Conservation (phyloP, 306 rosid species). For the Neltuma alba region DNA sequence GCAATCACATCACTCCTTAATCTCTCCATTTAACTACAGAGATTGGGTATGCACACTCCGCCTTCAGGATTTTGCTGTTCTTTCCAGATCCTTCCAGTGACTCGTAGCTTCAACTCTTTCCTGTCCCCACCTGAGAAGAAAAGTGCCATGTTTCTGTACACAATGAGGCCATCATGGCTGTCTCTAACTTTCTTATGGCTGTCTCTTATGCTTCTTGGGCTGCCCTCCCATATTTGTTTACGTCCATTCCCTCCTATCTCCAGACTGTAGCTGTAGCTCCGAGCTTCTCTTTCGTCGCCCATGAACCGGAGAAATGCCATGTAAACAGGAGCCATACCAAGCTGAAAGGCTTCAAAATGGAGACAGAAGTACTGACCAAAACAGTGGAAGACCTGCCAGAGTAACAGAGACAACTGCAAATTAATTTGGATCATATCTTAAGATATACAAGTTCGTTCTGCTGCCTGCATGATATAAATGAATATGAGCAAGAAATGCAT, state of each 20-base stretch:
- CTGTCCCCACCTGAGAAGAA: conserved; percentile 70
- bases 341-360: conserved; percentile 78
- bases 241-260: conserved; percentile 72
- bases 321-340: conserved; percentile 68
- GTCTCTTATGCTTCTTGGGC: conserved; percentile 66
- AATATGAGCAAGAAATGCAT: conserved; percentile 20
- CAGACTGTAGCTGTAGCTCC: conserved; percentile 63
- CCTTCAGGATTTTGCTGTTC: conserved; percentile 66
- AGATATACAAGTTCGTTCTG: not conserved
- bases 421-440: conserved; percentile 3
- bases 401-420: not conserved
- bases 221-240: conserved; percentile 64
- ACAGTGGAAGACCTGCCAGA: conserved; percentile 70
- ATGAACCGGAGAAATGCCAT: conserved; percentile 76
- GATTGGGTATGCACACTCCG: conserved; percentile 57
- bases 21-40: conserved; percentile 44
- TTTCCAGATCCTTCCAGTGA: conserved; percentile 72
- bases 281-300: conserved; percentile 68
- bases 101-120: conserved; percentile 69
- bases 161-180: conserved; percentile 74
- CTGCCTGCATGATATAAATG: not conserved
- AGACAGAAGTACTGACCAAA: conserved; percentile 75
- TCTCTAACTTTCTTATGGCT: conserved; percentile 74
- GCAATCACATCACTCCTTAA: conserved; percentile 27
- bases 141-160: conserved; percentile 68